phyloP scores from a whole-genome alignment of 352 stramenopile genomes.

The Pythium coloratum region DNA sequence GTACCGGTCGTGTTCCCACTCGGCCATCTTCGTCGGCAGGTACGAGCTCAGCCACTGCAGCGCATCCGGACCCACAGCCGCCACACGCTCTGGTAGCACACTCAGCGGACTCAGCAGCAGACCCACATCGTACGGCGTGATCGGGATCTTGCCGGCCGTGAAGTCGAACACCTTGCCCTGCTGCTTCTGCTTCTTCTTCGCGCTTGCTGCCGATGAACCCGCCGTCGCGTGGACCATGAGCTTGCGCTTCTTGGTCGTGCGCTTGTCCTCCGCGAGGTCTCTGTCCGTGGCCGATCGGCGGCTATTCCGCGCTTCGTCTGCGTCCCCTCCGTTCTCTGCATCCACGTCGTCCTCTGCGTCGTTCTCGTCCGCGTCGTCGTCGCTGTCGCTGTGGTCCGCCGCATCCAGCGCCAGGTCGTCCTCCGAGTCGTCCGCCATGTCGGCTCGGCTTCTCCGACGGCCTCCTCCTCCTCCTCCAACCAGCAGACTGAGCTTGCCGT shows the following conservation, averaged over 20 bases:
- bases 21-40: conserved; percentile 65
- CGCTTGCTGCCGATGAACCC: neutral
- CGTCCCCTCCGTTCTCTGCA: conserved; percentile 35
- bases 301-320: conserved; percentile 18
- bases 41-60: conserved; percentile 76
- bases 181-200: conserved; percentile 54
- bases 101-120: conserved; percentile 75
- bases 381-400: conserved; percentile 17
- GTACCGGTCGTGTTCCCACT: conserved; percentile 79
- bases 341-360: conserved; percentile 33
- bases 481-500: conserved; percentile 45
- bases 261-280: conserved; percentile 24
- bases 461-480: conserved; percentile 13
- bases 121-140: conserved; percentile 62
- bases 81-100: conserved; percentile 62
- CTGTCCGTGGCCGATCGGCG: conserved; percentile 9
- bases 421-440: conserved; percentile 18
- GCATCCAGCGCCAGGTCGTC: conserved; percentile 31
- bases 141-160: conserved; percentile 58
- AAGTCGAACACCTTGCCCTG: conserved; percentile 64
- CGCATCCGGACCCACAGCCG: conserved; percentile 56
- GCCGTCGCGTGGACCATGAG: conserved; percentile 34
- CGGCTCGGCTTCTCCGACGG: conserved; percentile 22
- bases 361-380: conserved; percentile 39
- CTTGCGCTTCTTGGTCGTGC: conserved; percentile 51